Conservation (phyloP, 306 rosid species). For the Rubus idaeus region DNA sequence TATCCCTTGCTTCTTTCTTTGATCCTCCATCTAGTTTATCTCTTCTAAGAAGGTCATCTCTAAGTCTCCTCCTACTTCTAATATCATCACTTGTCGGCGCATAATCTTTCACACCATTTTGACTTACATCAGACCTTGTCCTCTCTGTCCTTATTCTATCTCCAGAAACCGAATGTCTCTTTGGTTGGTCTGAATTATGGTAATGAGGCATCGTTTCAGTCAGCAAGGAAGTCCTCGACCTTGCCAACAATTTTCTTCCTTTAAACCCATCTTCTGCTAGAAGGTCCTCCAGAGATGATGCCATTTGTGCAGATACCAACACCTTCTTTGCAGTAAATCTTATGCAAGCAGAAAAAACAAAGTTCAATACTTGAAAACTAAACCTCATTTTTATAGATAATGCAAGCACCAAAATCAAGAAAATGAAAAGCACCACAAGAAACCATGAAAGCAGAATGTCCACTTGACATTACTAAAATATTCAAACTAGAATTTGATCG, state of each 20-base stretch:
- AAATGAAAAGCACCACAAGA: background rate
- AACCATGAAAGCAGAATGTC: background rate
- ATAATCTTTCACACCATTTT: constrained; percentile 9
- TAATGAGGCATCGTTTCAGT: constrained; percentile 31
- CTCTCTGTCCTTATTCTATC: constrained; percentile 26
- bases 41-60: constrained; percentile 25
- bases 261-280: constrained; percentile 79
- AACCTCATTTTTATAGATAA: constrained; percentile 10
- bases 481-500: background rate
- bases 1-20: constrained; percentile 29
- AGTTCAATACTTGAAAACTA: background rate
- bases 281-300: constrained; percentile 78
- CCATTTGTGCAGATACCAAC: constrained; percentile 41
- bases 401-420: constrained; percentile 4
- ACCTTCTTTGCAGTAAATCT: constrained; percentile 18
- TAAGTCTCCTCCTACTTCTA: constrained; percentile 16
- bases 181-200: constrained; percentile 13
- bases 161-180: constrained; percentile 23
- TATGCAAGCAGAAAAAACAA: constrained; percentile 11
- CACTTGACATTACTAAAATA: background rate
- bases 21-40: constrained; percentile 22
- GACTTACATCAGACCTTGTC: constrained; percentile 26
- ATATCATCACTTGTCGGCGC: background rate
- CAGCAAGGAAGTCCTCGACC: constrained; percentile 50
- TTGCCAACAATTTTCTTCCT: constrained; percentile 45